Base-by-base conservation (phyloP, 2,329 filamentous ascomycete genomes). In the Hyphodiscus sp. region DNA sequence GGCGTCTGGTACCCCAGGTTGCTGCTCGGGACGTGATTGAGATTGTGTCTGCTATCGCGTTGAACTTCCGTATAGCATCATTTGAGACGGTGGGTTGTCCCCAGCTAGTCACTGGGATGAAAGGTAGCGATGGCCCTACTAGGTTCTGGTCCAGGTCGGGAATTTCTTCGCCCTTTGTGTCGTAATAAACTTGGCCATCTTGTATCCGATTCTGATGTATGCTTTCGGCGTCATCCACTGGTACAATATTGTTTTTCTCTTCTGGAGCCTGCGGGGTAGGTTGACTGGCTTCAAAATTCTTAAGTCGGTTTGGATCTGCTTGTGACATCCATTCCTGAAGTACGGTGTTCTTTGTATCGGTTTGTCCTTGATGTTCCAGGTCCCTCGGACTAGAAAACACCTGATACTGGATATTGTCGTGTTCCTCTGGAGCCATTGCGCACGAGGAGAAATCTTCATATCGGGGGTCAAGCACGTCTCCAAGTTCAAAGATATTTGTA, bases 1-100 rank as follows among this genome's bases (percentile, higher is more conserved):
- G 78, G 43, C 84, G 79, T 7, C 82, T 77, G 1, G 86, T 89
- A 16, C 86, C 86, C 76, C 86, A 83, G 0, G 86, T 89, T 18
- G 85, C 85, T 15, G 82, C 78, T 57, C 80, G 73, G 1, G 82
- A 86, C 10, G 83, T 68, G 11, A 84, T 72, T 0, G 82, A 85
- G 26, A 77, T 68, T 29, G 75, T 71, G 51, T 76, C 74, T 3
- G 74, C 70, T 53, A 71, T 68, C 41, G 64, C 59, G 18, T 67
- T 67, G 63, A 73, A 78, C 38, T 70, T 68, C 65, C 68, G 70
- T 58, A 79, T 78, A 9, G 76, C 76, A 26, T 74, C 74, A 50
- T 74, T 77, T 0, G 76, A 72, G 2, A 74, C 76, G 30, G 66
- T 60, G 18, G 75, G 74, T 52, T 77, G 74, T 52, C 77, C 75